Evolutionary conservation across 73 alveolate genomes (phyloP).

Genomic region (Effrenium voratum): DNA sequence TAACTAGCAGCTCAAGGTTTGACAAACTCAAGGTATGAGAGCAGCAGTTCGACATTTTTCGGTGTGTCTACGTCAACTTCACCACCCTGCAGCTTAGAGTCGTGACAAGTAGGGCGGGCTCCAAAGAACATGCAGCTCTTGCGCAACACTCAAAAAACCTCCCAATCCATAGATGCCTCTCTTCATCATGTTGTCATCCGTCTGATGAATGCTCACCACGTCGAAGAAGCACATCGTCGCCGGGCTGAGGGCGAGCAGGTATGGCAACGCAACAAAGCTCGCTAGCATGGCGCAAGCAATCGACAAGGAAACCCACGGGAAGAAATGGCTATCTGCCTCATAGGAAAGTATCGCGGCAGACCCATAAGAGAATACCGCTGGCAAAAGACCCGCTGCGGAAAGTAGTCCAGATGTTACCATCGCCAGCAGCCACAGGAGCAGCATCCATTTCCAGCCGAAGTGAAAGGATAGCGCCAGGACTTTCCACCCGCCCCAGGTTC

Average conservation of each 20-base stretch:
- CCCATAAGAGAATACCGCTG: neutral
- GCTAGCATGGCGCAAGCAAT: neutral
- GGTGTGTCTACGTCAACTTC: neutral
- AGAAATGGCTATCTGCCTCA: neutral
- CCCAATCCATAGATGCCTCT: neutral
- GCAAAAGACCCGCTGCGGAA: neutral
- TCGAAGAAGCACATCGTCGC: neutral
- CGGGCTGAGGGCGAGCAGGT: neutral
- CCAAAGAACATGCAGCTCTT: neutral
- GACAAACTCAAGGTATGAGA: no score
- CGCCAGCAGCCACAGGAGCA: neutral
- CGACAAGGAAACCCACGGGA: neutral
- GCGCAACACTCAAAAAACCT: neutral
- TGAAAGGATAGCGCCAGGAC: neutral
- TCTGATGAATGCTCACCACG: neutral
- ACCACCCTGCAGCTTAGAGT: neutral
- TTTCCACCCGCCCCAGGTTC: neutral
- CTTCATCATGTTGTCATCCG: neutral
- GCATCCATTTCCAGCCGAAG: neutral
- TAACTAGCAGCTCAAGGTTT: no score
- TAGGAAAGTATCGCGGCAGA: neutral
- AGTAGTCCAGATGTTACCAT: neutral
- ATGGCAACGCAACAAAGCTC: neutral
- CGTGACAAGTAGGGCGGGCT: neutral
- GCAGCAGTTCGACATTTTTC: no score